These are phyloP conservation scores for Tripterygium wilfordii DNA, from an alignment of 177 flowering plant species.

Conservation along the genomic window DNA sequence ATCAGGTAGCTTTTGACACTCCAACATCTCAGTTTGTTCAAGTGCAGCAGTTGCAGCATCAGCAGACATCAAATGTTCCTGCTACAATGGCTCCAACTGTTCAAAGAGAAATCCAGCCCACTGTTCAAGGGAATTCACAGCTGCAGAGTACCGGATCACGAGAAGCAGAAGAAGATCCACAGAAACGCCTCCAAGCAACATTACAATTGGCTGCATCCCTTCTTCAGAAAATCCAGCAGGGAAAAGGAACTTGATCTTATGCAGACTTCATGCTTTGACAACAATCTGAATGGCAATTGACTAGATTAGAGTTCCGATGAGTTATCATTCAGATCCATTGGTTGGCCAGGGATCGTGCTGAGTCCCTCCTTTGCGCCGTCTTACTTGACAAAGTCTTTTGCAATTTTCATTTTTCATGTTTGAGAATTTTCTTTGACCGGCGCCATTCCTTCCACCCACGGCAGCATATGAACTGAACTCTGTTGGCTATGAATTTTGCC, in stretches of 20 bases:
- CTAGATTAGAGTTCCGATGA: no score
- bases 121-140: constrained; percentile 24
- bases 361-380: no score
- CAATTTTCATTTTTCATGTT: no score
- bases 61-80: constrained; percentile 21
- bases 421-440: no score
- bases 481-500: no score
- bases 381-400: no score
- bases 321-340: no score
- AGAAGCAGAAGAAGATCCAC: constrained; percentile 63
- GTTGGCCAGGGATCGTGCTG: no score
- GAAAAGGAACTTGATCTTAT: constrained; percentile 29
- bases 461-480: no score
- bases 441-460: no score
- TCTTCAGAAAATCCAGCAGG: constrained; percentile 95
- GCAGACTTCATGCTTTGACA: no score
- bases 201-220: constrained; percentile 93
- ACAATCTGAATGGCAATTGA: no score
- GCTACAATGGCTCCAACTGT: constrained; percentile 18
- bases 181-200: constrained; percentile 91
- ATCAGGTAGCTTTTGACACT: constrained; percentile 24
- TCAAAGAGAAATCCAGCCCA: constrained; percentile 25
- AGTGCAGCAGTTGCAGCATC: constrained; percentile 38
- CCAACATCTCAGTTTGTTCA: constrained; percentile 35
- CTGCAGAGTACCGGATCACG: constrained; percentile 21